Percentiles rank a stretch among this genome's conserved stretches.
These are phyloP conservation scores for Metschnikowia baotianmanensis DNA, from an alignment of 805 yeast species.

Conservation along the genomic window DNA sequence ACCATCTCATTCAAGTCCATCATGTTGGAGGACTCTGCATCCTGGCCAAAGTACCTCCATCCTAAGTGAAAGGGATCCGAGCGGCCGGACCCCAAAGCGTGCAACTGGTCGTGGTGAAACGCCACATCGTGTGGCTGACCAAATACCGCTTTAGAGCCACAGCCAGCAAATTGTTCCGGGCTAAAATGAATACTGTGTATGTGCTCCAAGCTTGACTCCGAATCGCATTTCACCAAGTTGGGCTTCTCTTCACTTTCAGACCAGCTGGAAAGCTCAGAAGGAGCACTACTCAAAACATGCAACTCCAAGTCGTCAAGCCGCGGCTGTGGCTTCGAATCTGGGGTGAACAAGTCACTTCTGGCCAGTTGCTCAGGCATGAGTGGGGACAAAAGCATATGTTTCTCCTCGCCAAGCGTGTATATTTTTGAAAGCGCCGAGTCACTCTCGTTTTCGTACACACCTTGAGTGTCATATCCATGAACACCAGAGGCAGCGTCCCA, in stretches of 20 bases:
- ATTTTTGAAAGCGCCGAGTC: conserved; percentile 9
- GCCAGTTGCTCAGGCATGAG: conserved; percentile 6
- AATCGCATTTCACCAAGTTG: conserved; percentile 9
- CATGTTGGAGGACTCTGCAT: neutral
- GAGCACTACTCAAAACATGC: conserved; percentile 13
- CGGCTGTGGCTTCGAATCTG: conserved; percentile 6
- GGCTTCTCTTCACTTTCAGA: conserved; percentile 12
- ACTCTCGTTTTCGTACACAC: conserved; percentile 5
- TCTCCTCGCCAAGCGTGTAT: conserved; percentile 5
- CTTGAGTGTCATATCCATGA: conserved; percentile 3
- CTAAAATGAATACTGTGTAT: conserved; percentile 10
- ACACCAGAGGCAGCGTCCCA: conserved; percentile 3
- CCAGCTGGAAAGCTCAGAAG: conserved; percentile 14
- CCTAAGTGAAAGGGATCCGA: conserved; percentile 6
- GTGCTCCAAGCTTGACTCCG: conserved; percentile 11
- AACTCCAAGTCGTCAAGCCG: conserved; percentile 12
- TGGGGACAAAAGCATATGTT: conserved; percentile 8
- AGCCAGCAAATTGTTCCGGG: conserved; percentile 6
- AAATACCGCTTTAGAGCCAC: conserved; percentile 2
- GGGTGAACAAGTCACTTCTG: conserved; percentile 7
- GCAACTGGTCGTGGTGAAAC: conserved; percentile 2
- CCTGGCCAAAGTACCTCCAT: conserved; percentile 6
- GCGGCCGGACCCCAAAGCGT: conserved; percentile 1
- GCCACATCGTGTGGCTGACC: neutral
- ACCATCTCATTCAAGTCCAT: conserved; percentile 12